phyloP scores from a whole-genome alignment of 1,139 yeast genomes.

The Yamadazyma epiphylla region DNA sequence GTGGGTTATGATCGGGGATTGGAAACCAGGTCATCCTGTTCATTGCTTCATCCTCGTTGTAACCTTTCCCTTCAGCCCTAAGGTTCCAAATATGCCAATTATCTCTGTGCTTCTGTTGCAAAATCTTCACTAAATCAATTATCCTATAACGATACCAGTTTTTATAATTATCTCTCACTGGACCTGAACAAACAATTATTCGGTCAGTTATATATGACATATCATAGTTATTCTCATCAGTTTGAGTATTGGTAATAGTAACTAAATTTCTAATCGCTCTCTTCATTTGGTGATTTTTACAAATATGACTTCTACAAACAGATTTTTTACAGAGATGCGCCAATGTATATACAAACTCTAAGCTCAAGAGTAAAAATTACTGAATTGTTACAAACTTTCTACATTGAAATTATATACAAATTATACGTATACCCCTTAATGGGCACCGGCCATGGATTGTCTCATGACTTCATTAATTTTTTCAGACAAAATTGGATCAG shows the following conservation, averaged over 20 bases:
- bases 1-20: slow-evolving; percentile 77
- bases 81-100: slow-evolving; percentile 77
- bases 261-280: too few species aligned
- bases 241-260: too few species aligned
- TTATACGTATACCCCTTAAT: slow-evolving; percentile 1
- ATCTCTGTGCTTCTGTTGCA: slow-evolving; percentile 45
- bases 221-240: slow-evolving; percentile 39
- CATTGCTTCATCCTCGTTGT: slow-evolving; percentile 37
- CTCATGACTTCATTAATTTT: slow-evolving; percentile 45
- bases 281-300: too few species aligned
- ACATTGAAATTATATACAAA: slow-evolving; percentile 4
- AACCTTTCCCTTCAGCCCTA: slow-evolving; percentile 56
- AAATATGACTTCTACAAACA: too few species aligned
- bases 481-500: slow-evolving; percentile 56
- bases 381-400: too few species aligned
- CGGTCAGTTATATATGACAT: slow-evolving; percentile 60
- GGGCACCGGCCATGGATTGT: slow-evolving; percentile 16
- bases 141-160: slow-evolving; percentile 55
- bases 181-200: slow-evolving; percentile 72
- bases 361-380: background rate
- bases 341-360: too few species aligned
- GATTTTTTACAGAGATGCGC: too few species aligned
- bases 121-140: slow-evolving; percentile 45
- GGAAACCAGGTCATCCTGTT: slow-evolving; percentile 39
- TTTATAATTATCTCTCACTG: slow-evolving; percentile 45